These are phyloP conservation scores for Euryodendron excelsum DNA, from an alignment of 148 eudicot genomes.

Conservation along the genomic window DNA sequence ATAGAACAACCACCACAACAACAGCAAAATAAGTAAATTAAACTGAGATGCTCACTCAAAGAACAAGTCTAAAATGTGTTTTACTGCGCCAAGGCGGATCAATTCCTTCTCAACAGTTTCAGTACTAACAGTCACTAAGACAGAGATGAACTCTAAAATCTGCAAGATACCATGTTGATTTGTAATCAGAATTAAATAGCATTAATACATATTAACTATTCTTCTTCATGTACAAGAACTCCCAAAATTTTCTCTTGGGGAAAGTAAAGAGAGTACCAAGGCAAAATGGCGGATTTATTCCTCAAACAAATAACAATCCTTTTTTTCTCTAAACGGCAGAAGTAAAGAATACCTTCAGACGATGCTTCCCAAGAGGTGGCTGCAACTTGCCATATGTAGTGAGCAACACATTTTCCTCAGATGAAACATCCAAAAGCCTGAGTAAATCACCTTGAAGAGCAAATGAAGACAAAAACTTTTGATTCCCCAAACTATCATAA, in stretches of 20 bases:
- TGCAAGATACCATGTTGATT: conserved; percentile 30
- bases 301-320: background rate
- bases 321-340: background rate
- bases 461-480: conserved; percentile 6
- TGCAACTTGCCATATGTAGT: conserved; percentile 95
- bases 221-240: background rate
- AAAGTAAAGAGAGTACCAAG: background rate
- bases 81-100: conserved; percentile 79
- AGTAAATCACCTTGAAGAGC: conserved; percentile 58
- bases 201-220: background rate
- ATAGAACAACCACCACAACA: no score
- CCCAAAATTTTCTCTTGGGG: background rate
- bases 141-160: conserved; percentile 91
- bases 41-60: conserved; percentile 66
- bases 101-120: conserved; percentile 91
- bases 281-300: background rate
- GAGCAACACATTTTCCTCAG: conserved; percentile 54
- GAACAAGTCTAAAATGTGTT: conserved; percentile 68
- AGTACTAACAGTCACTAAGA: conserved; percentile 66
- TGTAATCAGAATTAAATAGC: background rate
- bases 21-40: no score
- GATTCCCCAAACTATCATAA: background rate
- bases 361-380: conserved; percentile 95
- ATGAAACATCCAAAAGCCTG: conserved; percentile 70
- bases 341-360: conserved; percentile 64